phyloP scores from a whole-genome alignment of 2,329 filamentous ascomycete genomes.

The Coniochaeta ligniaria region DNA sequence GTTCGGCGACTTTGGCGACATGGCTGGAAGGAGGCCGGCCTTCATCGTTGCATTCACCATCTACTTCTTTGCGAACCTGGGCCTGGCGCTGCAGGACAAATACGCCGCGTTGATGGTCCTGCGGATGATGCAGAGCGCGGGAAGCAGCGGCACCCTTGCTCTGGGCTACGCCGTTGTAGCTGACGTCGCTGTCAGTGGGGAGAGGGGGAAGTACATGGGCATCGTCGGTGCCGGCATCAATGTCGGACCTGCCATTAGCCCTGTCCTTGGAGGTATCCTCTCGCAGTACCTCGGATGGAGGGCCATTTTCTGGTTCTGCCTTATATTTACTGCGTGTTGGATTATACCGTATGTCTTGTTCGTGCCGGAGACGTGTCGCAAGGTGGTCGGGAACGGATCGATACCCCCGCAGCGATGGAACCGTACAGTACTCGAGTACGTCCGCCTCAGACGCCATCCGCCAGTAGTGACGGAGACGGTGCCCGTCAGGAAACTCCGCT shows the following conservation, averaged over 20 bases:
- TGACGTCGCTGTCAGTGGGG: slow-evolving; percentile 60
- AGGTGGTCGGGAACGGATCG: slow-evolving; percentile 57
- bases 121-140: slow-evolving; percentile 54
- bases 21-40: slow-evolving; percentile 52
- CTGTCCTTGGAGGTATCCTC: slow-evolving; percentile 58
- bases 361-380: slow-evolving; percentile 53
- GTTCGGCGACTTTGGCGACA: slow-evolving; percentile 56
- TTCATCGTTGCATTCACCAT: slow-evolving; percentile 51
- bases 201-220: slow-evolving; percentile 68
- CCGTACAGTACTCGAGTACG: slow-evolving; percentile 44
- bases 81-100: slow-evolving; percentile 48
- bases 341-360: slow-evolving; percentile 47
- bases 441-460: slow-evolving; percentile 27
- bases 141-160: slow-evolving; percentile 63
- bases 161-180: slow-evolving; percentile 65
- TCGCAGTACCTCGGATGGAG: slow-evolving; percentile 59
- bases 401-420: slow-evolving; percentile 52
- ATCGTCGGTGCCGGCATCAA: slow-evolving; percentile 54
- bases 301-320: slow-evolving; percentile 64
- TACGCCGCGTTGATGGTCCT: slow-evolving; percentile 53
- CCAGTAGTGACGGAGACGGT: slow-evolving; percentile 21
- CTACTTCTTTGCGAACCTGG: slow-evolving; percentile 52
- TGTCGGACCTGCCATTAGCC: slow-evolving; percentile 46
- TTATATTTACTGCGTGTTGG: slow-evolving; percentile 43
- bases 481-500: slow-evolving; percentile 34